These are phyloP conservation scores for Galerina marginata DNA, from an alignment of 768 basidiomycete species.

Conservation along the genomic window DNA sequence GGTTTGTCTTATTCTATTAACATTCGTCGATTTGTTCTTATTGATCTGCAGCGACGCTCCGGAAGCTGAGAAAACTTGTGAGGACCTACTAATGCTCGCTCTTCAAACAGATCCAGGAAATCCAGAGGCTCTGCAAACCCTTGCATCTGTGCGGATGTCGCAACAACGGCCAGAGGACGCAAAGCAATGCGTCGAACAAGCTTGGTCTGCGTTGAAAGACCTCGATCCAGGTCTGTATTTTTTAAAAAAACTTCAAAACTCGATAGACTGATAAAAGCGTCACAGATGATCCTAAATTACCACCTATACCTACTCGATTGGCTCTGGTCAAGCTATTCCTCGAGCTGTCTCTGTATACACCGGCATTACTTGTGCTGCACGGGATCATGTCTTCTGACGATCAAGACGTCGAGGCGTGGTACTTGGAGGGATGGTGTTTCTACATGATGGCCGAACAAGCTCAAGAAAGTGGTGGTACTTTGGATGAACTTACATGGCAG, in stretches of 20 bases:
- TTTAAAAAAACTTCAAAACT: no score
- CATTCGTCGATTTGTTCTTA: neutral
- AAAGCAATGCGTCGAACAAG: constrained; percentile 65
- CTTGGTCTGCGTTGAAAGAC: constrained; percentile 75
- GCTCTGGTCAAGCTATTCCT: constrained; percentile 82
- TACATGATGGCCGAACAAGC: constrained; percentile 81
- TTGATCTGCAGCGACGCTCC: constrained; percentile 70
- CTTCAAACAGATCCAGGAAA: constrained; percentile 76
- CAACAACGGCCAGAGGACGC: constrained; percentile 88
- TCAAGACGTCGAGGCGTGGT: constrained; percentile 90
- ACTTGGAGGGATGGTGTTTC: constrained; percentile 94
- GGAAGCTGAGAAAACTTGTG: constrained; percentile 82
- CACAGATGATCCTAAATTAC: constrained; percentile 68
- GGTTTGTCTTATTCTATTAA: constrained; percentile 46
- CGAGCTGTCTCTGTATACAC: constrained; percentile 72
- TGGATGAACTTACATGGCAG: constrained; percentile 67
- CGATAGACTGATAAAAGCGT: constrained; percentile 4
- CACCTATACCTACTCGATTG: constrained; percentile 75
- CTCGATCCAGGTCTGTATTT: constrained; percentile 54
- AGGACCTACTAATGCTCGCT: constrained; percentile 74
- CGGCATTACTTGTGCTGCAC: constrained; percentile 77
- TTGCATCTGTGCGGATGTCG: constrained; percentile 89
- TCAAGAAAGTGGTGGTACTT: constrained; percentile 55
- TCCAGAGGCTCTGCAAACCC: constrained; percentile 76
- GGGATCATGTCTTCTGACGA: constrained; percentile 84